Conservation (phyloP, 371 early-diverging fungal species). For the Rhizopus delemar region DNA sequence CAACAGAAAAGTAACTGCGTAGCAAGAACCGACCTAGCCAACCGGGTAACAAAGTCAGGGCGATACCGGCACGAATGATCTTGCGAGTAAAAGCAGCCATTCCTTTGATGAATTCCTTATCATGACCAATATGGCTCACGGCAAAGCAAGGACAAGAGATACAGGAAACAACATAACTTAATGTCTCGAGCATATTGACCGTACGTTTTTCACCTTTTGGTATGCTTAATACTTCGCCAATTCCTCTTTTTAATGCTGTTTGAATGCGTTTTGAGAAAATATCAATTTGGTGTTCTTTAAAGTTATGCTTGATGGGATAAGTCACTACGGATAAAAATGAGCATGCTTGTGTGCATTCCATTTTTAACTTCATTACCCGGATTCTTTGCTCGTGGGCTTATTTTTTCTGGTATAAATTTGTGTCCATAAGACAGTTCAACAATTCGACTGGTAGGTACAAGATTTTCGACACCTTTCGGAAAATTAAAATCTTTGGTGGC, state of each 20-base stretch:
- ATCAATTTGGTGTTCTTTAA: constrained; percentile 33
- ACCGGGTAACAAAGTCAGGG: constrained; percentile 23
- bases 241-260: constrained; percentile 14
- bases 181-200: constrained; percentile 15
- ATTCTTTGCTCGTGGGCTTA: constrained; percentile 19
- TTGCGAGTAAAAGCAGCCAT: constrained; percentile 40
- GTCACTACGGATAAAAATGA: constrained; percentile 12
- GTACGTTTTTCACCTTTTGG: constrained; percentile 24
- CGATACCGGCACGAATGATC: constrained; percentile 33
- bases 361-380: constrained; percentile 16
- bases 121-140: constrained; percentile 23
- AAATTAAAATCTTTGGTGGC: constrained; percentile 22
- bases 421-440: constrained; percentile 23
- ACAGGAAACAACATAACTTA: constrained; percentile 25
- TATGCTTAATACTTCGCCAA: constrained; percentile 20
- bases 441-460: constrained; percentile 18
- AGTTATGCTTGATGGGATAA: constrained; percentile 39
- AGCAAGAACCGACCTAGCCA: constrained; percentile 29
- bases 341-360: neutral
- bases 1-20: constrained; percentile 32
- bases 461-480: constrained; percentile 17
- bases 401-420: constrained; percentile 13
- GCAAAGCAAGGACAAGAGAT: constrained; percentile 43
- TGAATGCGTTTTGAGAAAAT: constrained; percentile 38
- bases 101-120: constrained; percentile 25